A percentile compares a stretch with the other conserved stretches of the same genome.
Conservation (phyloP, 441 rosid genomes). For the Omphalea diandra region DNA sequence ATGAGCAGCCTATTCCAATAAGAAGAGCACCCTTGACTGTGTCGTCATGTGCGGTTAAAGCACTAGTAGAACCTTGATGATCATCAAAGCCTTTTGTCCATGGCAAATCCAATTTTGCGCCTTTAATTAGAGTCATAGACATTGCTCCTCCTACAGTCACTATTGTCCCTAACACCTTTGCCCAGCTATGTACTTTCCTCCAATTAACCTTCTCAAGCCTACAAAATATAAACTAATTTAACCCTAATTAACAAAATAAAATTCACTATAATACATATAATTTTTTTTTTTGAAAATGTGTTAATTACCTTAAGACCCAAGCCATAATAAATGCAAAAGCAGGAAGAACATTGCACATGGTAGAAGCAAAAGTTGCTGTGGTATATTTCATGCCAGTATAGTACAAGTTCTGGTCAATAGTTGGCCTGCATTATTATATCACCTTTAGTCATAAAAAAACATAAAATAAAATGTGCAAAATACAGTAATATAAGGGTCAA, state of each 20-base stretch:
- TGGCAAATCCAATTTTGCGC: conserved; percentile 48
- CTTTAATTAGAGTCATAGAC: conserved; percentile 77
- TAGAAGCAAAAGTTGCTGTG: conserved; percentile 78
- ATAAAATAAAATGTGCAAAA: background rate
- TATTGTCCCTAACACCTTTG: conserved; percentile 66
- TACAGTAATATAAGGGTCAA: background rate
- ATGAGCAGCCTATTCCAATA: conserved; percentile 60
- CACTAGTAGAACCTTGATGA: conserved; percentile 33
- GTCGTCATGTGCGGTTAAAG: conserved; percentile 38
- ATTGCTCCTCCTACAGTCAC: conserved; percentile 90
- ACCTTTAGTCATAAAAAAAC: too few relatives aligned
- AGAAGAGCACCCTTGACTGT: conserved; percentile 66
- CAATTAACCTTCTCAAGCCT: conserved; percentile 81
- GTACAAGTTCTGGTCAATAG: conserved; percentile 82
- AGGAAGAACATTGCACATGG: conserved; percentile 81
- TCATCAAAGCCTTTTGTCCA: conserved; percentile 54
- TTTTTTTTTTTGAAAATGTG: background rate
- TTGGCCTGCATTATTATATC: conserved; percentile 81
- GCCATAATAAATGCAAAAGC: conserved; percentile 86
- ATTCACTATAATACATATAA: background rate
- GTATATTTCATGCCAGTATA: conserved; percentile 81
- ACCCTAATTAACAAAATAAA: background rate
- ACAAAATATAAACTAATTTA: background rate
- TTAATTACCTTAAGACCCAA: conserved; percentile 48
- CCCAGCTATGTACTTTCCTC: conserved; percentile 52